phyloP scores from a whole-genome alignment of 2,329 filamentous ascomycete species.

The Neopestalotiopsis sp. region DNA sequence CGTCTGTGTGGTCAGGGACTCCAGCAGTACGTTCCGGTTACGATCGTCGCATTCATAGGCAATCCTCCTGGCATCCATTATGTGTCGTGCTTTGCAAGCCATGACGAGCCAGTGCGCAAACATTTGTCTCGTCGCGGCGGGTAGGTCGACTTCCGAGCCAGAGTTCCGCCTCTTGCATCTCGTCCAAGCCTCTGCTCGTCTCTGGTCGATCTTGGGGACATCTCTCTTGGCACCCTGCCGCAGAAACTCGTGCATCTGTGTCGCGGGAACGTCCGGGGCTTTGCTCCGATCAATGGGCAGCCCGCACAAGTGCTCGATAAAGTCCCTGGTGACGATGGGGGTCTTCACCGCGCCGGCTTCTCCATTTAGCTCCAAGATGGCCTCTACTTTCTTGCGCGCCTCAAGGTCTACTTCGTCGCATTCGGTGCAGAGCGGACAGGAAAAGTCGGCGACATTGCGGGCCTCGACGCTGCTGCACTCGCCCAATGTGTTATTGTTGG shows the following conservation, averaged over 20 bases:
- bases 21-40: background rate
- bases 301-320: background rate
- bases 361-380: background rate
- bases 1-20: background rate
- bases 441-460: constrained; percentile 10
- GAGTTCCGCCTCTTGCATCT: background rate
- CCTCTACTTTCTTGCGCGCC: background rate
- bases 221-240: background rate
- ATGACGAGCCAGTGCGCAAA: constrained; percentile 14
- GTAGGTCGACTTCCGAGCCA: background rate
- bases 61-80: constrained; percentile 10
- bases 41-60: constrained; percentile 4
- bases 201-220: background rate
- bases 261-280: background rate
- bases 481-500: background rate
- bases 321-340: background rate
- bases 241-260: background rate
- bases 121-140: background rate
- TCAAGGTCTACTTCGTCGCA: constrained; percentile 4
- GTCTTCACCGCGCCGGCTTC: background rate
- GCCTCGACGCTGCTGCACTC: background rate
- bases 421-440: constrained; percentile 5
- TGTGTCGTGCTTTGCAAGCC: background rate
- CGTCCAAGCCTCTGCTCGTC: background rate
- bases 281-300: background rate